phyloP scores from a whole-genome alignment of 1,284 basidiomycete species.

The Butyriboletus appendiculatus region DNA sequence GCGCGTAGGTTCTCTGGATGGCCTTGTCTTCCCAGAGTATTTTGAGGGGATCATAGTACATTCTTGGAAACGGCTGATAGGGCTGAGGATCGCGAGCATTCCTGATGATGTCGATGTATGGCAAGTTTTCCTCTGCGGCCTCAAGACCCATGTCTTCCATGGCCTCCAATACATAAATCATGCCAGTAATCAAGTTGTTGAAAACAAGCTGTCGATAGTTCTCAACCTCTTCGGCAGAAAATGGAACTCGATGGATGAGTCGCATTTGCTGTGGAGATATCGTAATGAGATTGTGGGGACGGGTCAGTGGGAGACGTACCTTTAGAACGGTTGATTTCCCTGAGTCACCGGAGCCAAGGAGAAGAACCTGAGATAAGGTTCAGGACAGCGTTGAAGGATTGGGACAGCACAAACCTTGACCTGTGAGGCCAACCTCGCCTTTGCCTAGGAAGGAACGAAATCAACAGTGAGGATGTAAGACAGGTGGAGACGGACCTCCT shows the following conservation, averaged over 20 bases:
- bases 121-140: conserved; percentile 60
- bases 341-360: conserved; percentile 91
- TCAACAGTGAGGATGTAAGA: background rate
- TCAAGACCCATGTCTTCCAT: conserved; percentile 87
- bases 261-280: conserved; percentile 77
- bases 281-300: background rate
- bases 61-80: conserved; percentile 73
- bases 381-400: background rate
- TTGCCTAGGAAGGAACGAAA: conserved; percentile 48
- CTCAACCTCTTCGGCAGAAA: conserved; percentile 76
- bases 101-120: conserved; percentile 63
- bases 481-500: conserved; percentile 48
- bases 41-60: conserved; percentile 67
- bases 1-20: conserved; percentile 70
- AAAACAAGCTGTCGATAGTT: conserved; percentile 87
- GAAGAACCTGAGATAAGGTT: conserved; percentile 58
- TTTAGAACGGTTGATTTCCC: conserved; percentile 94
- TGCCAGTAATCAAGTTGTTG: conserved; percentile 85
- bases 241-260: conserved; percentile 79
- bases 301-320: conserved; percentile 43
- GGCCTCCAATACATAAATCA: conserved; percentile 81
- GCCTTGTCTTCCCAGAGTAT: conserved; percentile 78
- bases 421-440: conserved; percentile 65
- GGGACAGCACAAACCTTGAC: conserved; percentile 62
- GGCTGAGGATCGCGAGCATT: conserved; percentile 74